Percentiles rank a stretch among this genome's conserved stretches.
These are phyloP conservation scores for Fragosphaeria purpurea DNA, from an alignment of 2,329 filamentous ascomycete genomes.

Conservation along the genomic window DNA sequence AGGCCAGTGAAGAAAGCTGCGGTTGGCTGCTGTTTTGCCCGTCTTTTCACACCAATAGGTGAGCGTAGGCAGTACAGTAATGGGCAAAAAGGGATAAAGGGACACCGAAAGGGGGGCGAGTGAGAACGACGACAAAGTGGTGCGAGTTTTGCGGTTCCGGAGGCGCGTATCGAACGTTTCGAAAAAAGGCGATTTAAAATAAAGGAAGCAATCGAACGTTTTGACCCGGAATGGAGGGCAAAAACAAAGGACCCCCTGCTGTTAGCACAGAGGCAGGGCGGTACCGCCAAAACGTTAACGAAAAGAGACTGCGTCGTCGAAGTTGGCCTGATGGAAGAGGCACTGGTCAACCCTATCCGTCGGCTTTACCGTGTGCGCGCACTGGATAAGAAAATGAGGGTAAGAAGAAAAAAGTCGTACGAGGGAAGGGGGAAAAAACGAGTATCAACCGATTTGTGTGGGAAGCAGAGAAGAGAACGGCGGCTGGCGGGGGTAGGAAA, in stretches of 20 bases:
- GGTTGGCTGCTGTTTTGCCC: too few species aligned
- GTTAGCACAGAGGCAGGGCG: neutral
- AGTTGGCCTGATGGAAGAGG: too few species aligned
- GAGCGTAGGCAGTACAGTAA: neutral
- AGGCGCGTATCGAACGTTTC: neutral
- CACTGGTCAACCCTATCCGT: neutral
- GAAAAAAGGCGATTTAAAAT: too few species aligned
- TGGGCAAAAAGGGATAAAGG: neutral
- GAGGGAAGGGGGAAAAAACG: slow-evolving; percentile 4
- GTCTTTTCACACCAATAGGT: neutral
- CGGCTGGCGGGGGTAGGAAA: neutral
- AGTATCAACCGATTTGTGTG: slow-evolving; percentile 1
- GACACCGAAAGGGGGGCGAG: slow-evolving; percentile 2
- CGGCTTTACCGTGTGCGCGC: too few species aligned
- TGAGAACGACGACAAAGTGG: neutral
- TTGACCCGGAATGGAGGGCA: neutral
- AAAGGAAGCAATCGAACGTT: neutral
- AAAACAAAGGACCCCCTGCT: neutral
- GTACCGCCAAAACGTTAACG: neutral
- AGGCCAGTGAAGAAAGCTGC: too few species aligned
- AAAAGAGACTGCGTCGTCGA: neutral
- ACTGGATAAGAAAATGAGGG: neutral
- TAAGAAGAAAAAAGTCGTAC: slow-evolving; percentile 8
- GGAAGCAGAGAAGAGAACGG: slow-evolving; percentile 2
- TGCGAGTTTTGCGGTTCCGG: slow-evolving; percentile 5